These are phyloP conservation scores for Amphibolis antarctica DNA, from an alignment of 106 monocot species.

Conservation along the genomic window DNA sequence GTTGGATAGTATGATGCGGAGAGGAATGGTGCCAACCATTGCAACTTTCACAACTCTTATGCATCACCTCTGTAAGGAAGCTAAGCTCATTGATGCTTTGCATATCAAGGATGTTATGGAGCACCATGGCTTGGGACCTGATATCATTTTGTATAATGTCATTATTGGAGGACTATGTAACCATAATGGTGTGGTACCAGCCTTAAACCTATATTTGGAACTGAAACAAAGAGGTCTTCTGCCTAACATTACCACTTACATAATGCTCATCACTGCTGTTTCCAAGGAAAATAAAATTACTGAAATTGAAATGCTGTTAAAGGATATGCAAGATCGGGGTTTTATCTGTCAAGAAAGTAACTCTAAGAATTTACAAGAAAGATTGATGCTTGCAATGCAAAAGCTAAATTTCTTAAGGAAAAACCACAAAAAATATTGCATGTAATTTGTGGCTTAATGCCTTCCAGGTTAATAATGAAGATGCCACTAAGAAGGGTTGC, in stretches of 20 bases:
- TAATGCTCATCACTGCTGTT: conserved; percentile 41
- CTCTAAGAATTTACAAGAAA: conserved; percentile 21
- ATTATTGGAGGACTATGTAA: conserved; percentile 64
- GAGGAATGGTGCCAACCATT: conserved; percentile 50
- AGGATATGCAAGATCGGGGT: conserved; percentile 66
- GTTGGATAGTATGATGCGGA: conserved; percentile 43
- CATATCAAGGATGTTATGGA: conserved; percentile 48
- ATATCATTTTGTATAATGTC: conserved; percentile 76
- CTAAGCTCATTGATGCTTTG: conserved; percentile 48
- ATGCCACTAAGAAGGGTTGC: too few species aligned
- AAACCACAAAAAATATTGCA: background rate
- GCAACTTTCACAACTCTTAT: conserved; percentile 87
- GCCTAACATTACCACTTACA: conserved; percentile 79
- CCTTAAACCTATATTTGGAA: conserved; percentile 55
- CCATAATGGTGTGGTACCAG: conserved; percentile 19
- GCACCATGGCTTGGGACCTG: conserved; percentile 41
- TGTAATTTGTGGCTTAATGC: background rate
- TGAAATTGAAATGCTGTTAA: conserved; percentile 41
- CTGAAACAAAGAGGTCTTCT: conserved; percentile 51
- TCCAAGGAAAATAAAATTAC: conserved; percentile 25
- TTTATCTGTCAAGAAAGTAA: conserved; percentile 27
- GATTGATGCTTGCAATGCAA: conserved; percentile 32
- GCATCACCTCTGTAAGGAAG: conserved; percentile 45
- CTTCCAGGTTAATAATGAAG: too few species aligned
- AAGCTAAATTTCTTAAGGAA: conserved; percentile 53